phyloP scores from a whole-genome alignment of 163 green algal genomes.

The Chlorella variabilis region DNA sequence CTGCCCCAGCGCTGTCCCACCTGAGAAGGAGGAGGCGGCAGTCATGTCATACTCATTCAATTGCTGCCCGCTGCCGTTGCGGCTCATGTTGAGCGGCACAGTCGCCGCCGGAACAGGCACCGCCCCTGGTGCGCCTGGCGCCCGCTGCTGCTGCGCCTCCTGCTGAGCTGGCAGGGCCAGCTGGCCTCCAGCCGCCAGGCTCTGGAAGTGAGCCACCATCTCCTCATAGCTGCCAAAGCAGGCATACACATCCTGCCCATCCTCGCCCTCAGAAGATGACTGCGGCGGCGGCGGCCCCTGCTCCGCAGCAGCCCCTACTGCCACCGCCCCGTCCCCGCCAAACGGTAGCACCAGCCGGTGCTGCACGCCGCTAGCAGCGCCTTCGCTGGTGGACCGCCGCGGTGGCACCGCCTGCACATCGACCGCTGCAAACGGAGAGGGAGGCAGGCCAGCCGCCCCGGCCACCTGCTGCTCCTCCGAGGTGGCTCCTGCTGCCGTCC shows the following conservation, averaged over 20 bases:
- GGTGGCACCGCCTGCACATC: not conserved
- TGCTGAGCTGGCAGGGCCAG: not conserved
- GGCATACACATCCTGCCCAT: conserved; percentile 24
- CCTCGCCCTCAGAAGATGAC: not conserved
- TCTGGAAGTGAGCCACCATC: conserved; percentile 15
- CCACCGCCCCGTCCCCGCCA: not conserved
- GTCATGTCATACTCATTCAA: not conserved
- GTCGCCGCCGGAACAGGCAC: not conserved
- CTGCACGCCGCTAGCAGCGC: not conserved
- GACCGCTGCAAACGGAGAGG: conserved; percentile 7
- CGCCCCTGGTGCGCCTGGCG: not conserved
- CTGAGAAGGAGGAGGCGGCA: conserved; percentile 29
- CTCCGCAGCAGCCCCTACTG: not conserved
- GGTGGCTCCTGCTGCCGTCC: not conserved
- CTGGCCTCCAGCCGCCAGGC: conserved; percentile 3
- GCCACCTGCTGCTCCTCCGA: too few relatives aligned
- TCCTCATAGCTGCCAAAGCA: conserved; percentile 27
- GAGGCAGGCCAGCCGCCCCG: too few relatives aligned
- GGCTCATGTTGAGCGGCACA: not conserved
- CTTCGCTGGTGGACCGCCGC: not conserved
- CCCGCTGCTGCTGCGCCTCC: not conserved
- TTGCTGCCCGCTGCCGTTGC: not conserved
- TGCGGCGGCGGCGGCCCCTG: too few relatives aligned
- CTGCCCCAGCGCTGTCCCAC: too few relatives aligned
- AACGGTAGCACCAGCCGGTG: not conserved